Evolutionary conservation across 768 basidiomycete genomes (phyloP).

Genomic region (Xerocomus spinulosus): DNA sequence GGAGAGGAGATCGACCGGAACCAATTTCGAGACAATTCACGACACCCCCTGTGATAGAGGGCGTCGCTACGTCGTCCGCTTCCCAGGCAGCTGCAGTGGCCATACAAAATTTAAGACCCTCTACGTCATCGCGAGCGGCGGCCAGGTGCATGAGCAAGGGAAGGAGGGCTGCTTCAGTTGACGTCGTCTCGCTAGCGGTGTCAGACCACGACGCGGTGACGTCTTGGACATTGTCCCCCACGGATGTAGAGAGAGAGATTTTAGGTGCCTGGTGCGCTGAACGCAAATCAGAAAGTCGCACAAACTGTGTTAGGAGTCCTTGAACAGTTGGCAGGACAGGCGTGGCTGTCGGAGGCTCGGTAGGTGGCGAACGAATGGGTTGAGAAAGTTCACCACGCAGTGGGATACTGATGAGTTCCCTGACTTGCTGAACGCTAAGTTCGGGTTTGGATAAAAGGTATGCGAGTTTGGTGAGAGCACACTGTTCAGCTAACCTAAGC

Average conservation of each 20-base stretch:
- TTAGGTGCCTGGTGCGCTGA: slow-evolving; percentile 34
- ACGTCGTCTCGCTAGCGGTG: slow-evolving; percentile 71
- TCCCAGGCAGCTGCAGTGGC: slow-evolving; percentile 23
- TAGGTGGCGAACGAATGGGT: slow-evolving; percentile 39
- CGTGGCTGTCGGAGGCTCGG: slow-evolving; percentile 36
- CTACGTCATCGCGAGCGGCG: slow-evolving; percentile 63
- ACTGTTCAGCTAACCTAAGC: slow-evolving; percentile 41
- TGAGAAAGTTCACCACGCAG: slow-evolving; percentile 86
- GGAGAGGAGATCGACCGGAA: slow-evolving; percentile 71
- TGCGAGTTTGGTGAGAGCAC: slow-evolving; percentile 83
- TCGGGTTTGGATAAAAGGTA: slow-evolving; percentile 88
- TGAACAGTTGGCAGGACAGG: slow-evolving; percentile 58
- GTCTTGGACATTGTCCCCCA: slow-evolving; percentile 39
- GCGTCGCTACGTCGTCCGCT: slow-evolving; percentile 15
- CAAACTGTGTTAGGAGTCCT: slow-evolving; percentile 61
- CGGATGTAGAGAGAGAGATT: slow-evolving; percentile 30
- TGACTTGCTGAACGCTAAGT: slow-evolving; percentile 61
- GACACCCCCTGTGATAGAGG: slow-evolving; percentile 55
- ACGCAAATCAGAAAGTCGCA: slow-evolving; percentile 54
- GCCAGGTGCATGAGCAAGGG: slow-evolving; percentile 80
- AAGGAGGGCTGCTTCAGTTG: slow-evolving; percentile 64
- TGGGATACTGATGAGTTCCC: slow-evolving; percentile 68
- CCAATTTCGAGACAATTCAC: slow-evolving; percentile 69
- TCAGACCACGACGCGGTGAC: slow-evolving; percentile 66
- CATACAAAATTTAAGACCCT: slow-evolving; percentile 59